Evolutionary conservation across 2,329 filamentous ascomycete genomes (phyloP).

Genomic region (Fusarium succisae): DNA sequence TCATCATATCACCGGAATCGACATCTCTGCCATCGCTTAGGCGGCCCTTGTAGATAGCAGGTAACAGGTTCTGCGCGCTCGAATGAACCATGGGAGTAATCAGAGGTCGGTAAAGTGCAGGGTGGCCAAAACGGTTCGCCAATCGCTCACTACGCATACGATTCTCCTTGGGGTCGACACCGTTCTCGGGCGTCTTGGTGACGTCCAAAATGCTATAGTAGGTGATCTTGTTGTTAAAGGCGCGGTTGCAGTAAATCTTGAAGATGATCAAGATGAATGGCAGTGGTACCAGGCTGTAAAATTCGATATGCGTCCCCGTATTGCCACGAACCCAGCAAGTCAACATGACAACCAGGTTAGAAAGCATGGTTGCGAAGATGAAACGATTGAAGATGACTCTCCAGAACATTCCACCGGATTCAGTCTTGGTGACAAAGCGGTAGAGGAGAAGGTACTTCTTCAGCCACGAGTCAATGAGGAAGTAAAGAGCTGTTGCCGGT

Average conservation of each 20-base stretch:
- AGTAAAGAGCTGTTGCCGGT: slow-evolving; percentile 88
- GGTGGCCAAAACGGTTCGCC: slow-evolving; percentile 85
- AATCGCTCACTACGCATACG: slow-evolving; percentile 72
- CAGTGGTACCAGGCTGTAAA: slow-evolving; percentile 76
- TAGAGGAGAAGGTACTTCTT: slow-evolving; percentile 97
- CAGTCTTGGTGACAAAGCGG: slow-evolving; percentile 95
- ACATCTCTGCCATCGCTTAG: slow-evolving; percentile 72
- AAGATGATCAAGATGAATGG: slow-evolving; percentile 82
- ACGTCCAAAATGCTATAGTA: slow-evolving; percentile 79
- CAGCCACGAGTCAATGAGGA: slow-evolving; percentile 83
- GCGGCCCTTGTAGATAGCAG: slow-evolving; percentile 86
- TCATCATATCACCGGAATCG: slow-evolving; percentile 64
- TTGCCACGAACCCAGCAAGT: slow-evolving; percentile 77
- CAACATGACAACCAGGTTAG: slow-evolving; percentile 81
- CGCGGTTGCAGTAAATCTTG: slow-evolving; percentile 82
- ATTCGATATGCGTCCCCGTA: slow-evolving; percentile 61
- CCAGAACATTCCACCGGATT: slow-evolving; percentile 95
- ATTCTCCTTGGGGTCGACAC: slow-evolving; percentile 58
- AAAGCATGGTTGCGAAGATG: slow-evolving; percentile 80
- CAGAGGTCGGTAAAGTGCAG: slow-evolving; percentile 86
- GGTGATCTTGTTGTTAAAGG: slow-evolving; percentile 81
- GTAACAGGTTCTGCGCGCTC: slow-evolving; percentile 85
- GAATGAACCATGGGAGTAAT: slow-evolving; percentile 96
- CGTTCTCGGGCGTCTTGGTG: slow-evolving; percentile 55
- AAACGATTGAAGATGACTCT: slow-evolving; percentile 92